These are phyloP conservation scores for Amesomyces nigricolor DNA, from an alignment of 2,329 filamentous ascomycete genomes.

Conservation along the genomic window DNA sequence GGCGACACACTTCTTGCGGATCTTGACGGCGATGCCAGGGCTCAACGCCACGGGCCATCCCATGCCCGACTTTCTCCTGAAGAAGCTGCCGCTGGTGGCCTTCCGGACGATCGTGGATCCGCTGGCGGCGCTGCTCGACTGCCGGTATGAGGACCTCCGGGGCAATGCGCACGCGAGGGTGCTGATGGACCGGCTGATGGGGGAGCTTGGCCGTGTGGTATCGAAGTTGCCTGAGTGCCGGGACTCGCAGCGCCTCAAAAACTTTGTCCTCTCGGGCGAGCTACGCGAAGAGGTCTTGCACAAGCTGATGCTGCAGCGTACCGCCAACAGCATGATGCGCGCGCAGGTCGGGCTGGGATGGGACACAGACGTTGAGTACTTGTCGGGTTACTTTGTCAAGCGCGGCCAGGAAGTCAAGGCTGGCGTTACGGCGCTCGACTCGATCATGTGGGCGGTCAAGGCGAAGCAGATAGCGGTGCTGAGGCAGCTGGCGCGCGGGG, in stretches of 20 bases:
- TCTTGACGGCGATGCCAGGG: constrained; percentile 55
- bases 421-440: constrained; percentile 56
- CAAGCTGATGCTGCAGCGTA: constrained; percentile 51
- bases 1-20: constrained; percentile 54
- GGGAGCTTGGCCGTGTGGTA: constrained; percentile 70
- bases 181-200: constrained; percentile 64
- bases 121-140: constrained; percentile 72
- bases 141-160: constrained; percentile 65
- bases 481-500: constrained; percentile 2
- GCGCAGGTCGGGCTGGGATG: constrained; percentile 56
- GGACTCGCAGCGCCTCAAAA: constrained; percentile 50
- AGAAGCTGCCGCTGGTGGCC: constrained; percentile 74
- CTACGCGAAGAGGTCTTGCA: constrained; percentile 57
- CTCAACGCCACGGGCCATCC: constrained; percentile 56
- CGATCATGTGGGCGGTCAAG: constrained; percentile 67
- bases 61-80: constrained; percentile 57
- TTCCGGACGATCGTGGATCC: constrained; percentile 75
- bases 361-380: constrained; percentile 71
- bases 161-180: constrained; percentile 60
- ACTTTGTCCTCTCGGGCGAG: constrained; percentile 52
- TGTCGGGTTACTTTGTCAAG: constrained; percentile 81
- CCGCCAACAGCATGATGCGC: constrained; percentile 58
- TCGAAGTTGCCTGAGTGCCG: constrained; percentile 67
- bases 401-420: constrained; percentile 68
- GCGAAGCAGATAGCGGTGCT: constrained; percentile 47